These are phyloP conservation scores for Nasturtium officinale DNA, from an alignment of 345 rosid genomes.

Conservation along the genomic window DNA sequence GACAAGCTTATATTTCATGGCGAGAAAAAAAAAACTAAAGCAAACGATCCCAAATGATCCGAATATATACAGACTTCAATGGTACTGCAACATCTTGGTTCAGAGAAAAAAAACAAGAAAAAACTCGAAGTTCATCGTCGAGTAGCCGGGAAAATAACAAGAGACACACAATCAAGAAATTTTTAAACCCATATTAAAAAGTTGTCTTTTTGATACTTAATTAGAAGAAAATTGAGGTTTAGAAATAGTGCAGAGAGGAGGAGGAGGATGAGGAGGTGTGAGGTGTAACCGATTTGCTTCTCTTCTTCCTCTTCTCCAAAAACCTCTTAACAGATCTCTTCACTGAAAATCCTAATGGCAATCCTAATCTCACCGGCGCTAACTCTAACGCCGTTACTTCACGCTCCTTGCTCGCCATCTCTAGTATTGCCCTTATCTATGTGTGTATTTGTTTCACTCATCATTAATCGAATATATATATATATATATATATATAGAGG, in stretches of 20 bases:
- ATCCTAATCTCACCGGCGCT: slow-evolving; percentile 23
- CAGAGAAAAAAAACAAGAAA: not conserved
- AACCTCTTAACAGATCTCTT: slow-evolving; percentile 39
- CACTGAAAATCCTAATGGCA: slow-evolving; percentile 33
- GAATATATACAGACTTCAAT: not conserved
- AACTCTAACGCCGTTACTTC: slow-evolving; percentile 27
- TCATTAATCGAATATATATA: not conserved
- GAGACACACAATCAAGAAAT: not conserved
- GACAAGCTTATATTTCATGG: not conserved
- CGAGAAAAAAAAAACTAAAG: not conserved
- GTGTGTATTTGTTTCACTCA: not conserved
- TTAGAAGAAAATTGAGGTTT: not conserved
- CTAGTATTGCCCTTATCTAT: slow-evolving; percentile 40
- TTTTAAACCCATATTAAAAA: not conserved
- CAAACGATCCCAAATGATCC: not conserved
- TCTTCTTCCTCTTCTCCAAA: slow-evolving; percentile 43
- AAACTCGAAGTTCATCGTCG: slow-evolving; percentile 30
- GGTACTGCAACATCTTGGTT: not conserved
- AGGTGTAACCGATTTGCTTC: slow-evolving; percentile 18
- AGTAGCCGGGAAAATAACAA: slow-evolving; percentile 26
- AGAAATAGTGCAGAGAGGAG: slow-evolving; percentile 33
- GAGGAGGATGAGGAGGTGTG: slow-evolving; percentile 35
- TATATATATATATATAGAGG: no score
- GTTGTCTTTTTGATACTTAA: not conserved
- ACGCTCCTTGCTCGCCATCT: slow-evolving; percentile 36